Base-by-base conservation (phyloP, 371 early-diverging fungal genomes). In the Rhizopus sp. region DNA sequence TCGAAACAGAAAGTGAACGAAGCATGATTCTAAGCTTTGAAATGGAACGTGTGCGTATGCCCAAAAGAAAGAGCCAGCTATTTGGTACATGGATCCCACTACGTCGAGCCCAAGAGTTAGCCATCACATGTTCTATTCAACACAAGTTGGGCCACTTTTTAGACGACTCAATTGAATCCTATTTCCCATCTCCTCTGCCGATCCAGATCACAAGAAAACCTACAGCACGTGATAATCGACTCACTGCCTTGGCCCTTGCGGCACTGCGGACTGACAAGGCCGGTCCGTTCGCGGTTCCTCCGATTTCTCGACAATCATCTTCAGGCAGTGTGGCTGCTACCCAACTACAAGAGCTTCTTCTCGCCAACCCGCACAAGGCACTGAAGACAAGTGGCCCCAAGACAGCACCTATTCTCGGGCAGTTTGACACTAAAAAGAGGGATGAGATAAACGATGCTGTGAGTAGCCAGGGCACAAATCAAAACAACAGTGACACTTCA, bases 41-140 rank as follows among this genome's bases (percentile, higher is more conserved):
- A 56, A 84, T 92, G 52, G 88, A 87, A 32, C 81, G 92, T 33
- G 82, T 90, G 35, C 89, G 93, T 39, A 82, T 88, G 64, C 86
- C 90, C 4, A 83, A 87, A 55, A 82, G 82, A 41, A 86, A 83
- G 34, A 87, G 88, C 37, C 73, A 77, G 40, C 67, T 95, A 34
- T 87, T 85, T 56, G 95, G 95, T 29, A 94, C 94, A 0, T 95
- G 95, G 95, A 90, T 95, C 48, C 95, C 95, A 3, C 71, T 95
- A 17, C 76, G 85, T 1, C 87, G 95, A 10, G 95, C 93, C 1
- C 87, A 91, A 23, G 93, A 90, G 7, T 70, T 95, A 41, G 92
- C 94, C 0, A 83, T 89, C 1, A 93, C 91, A 0, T 90, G 92
- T 57, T 90, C 92, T 5, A 72, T 93, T 17, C 90, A 92, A 53